Evolutionary conservation across 2,329 filamentous ascomycete genomes (phyloP), one percentile per base, ranked within the genome.

Genomic region (Lecanicillium sp.): DNA sequence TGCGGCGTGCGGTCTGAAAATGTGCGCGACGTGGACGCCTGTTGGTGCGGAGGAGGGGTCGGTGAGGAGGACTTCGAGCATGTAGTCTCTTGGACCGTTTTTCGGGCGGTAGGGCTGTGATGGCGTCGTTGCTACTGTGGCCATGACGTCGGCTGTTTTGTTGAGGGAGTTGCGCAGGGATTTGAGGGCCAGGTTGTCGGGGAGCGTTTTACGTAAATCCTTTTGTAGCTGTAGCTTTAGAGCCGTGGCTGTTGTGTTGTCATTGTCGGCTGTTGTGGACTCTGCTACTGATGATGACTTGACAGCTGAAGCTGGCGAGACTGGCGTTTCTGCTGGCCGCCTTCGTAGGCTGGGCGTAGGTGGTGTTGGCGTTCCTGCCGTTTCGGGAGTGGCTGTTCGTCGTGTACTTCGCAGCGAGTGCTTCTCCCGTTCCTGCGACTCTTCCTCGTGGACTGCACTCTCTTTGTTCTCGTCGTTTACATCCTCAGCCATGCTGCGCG

Each of bases 1-100:
- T 6, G 71, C 63, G 50, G 70, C 71, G 50, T 81, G 73, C 9
- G 73, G 70, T 12, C 76, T 68, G 56, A 73, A 78, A 13, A 82
- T 56, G 46, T 74, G 68, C 18, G 76, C 73, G 49, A 78, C 68
- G 11, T 62, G 62, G 2, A 78, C 68, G 12, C 57, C 53, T 9
- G 59, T 56, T 3, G 73, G 71, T 4, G 68, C 69, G 15, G 68
- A 63, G 2, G 71, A 71, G 18, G 73, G 66, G 48, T 82, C 78
- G 1, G 70, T 73, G 11, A 78, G 58, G 29, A 67, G 70, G 45
- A 82, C 71, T 13, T 70, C 67, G 48, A 78, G 67, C 56, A 74
- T 69, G 55, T 71, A 80, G 50, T 80, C 73, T 16, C 75, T 64
- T 4, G 73, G 73, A 1, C 74, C 73, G 43, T 65, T 60, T 50